phyloP scores from a whole-genome alignment of 2,329 filamentous ascomycete genomes.

The Arthrobotrys megalospora region DNA sequence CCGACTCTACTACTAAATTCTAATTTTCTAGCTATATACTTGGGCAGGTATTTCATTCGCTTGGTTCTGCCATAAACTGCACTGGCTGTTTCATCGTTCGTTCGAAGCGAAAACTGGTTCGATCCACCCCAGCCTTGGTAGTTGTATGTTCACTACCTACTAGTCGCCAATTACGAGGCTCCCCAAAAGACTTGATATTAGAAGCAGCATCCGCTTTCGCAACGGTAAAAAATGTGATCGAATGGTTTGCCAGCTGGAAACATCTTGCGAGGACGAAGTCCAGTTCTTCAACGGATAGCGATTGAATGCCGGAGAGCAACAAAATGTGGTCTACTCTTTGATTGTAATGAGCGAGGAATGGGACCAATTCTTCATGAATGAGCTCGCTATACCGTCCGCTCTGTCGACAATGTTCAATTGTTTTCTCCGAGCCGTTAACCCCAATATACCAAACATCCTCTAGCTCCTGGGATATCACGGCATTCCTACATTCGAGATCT shows the following conservation, averaged over 20 bases:
- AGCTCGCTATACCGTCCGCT: neutral
- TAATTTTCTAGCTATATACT: no score
- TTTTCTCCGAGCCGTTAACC: no score
- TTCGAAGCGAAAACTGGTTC: no score
- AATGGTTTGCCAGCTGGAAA: conserved; percentile 10
- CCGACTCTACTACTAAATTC: no score
- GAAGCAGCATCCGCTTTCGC: neutral
- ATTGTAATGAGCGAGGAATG: conserved; percentile 2
- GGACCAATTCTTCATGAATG: neutral
- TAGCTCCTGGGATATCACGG: no score
- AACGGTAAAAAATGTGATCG: neutral
- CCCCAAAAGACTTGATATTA: conserved; percentile 15
- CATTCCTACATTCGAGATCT: no score
- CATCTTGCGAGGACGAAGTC: conserved; percentile 13
- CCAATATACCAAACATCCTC: no score
- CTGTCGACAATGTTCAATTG: no score
- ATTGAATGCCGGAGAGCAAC: neutral
- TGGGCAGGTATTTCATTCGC: no score
- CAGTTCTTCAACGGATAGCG: neutral
- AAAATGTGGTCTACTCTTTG: conserved; percentile 11
- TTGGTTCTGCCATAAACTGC: no score
- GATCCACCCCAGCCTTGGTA: neutral
- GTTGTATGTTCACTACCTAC: neutral
- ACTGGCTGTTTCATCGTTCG: no score
- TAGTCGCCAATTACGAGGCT: conserved; percentile 1